Base-by-base conservation (phyloP, 495 filamentous ascomycete genomes). In the Collariella sp. region DNA sequence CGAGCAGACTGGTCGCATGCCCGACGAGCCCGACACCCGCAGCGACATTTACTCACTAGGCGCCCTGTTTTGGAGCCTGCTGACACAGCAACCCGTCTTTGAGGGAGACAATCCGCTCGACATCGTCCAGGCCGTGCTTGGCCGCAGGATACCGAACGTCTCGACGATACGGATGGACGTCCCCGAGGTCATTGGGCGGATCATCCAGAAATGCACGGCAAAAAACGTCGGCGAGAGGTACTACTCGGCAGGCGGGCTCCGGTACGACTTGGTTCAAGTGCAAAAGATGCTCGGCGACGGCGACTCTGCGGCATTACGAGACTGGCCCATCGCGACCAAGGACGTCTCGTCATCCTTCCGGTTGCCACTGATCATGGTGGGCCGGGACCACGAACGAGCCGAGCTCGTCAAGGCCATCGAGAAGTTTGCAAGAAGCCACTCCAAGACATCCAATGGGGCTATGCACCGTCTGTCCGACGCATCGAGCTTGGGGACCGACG, bases 31-130 rank as follows among this genome's bases (percentile, higher is more conserved):
- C 1, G 89, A 96, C 69, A 86, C 81, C 51, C 79, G 90, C 42
- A 95, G 89, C 10, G 90, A 95, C 69, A 90, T 95, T 33, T 96
- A 95, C 65, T 87, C 87, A 2, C 74, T 95, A 2, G 90, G 90
- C 12, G 78, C 94, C 49, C 67, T 95, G 5, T 91, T 95, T 64
- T 96, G 87, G 84, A 86, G 77, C 22, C 82, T 95, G 71, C 72
- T 96, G 41, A 85, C 85, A 15, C 87, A 87, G 22, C 82, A 84
- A 59, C 75, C 84, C 5, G 83, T 87, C 0, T 96, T 91, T 58
- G 82, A 82, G 29, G 90, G 88, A 7, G 76, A 76, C 36, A 84
- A 84, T 4, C 86, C 89, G 0, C 79, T 95, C 54, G 89, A 95
- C 62, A 84, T 95, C 29, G 86, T 96, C 42, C 89, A 95, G 61